Conservation (phyloP, 805 yeast species). For the Blastobotrys parvus region DNA sequence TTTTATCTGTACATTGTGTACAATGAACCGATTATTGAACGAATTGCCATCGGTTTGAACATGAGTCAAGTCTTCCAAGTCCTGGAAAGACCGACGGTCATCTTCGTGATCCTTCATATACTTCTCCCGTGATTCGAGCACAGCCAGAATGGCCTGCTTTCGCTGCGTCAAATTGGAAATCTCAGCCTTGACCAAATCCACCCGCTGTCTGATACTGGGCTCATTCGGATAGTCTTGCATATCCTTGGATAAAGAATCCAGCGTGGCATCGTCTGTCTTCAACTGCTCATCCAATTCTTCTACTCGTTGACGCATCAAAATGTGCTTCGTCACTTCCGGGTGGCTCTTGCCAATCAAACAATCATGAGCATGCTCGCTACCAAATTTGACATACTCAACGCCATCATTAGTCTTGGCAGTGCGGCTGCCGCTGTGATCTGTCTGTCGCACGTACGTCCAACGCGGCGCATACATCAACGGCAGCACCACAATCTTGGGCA, state of each 20-base stretch:
- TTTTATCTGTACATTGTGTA: conserved; percentile 64
- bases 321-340: conserved; percentile 23
- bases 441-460: conserved; percentile 61
- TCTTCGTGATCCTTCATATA: neutral
- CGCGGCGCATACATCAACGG: conserved; percentile 64
- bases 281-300: conserved; percentile 25
- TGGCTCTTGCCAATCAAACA: conserved; percentile 39
- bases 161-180: conserved; percentile 15
- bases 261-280: conserved; percentile 24
- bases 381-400: conserved; percentile 37
- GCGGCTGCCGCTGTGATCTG: conserved; percentile 32
- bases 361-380: conserved; percentile 48
- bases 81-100: conserved; percentile 9
- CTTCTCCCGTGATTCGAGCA: neutral
- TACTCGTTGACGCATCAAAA: conserved; percentile 21
- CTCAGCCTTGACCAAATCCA: conserved; percentile 11
- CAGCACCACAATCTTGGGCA: conserved; percentile 37
- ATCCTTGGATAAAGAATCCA: conserved; percentile 25
- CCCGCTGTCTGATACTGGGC: conserved; percentile 11
- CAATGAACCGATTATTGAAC: conserved; percentile 60
- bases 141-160: conserved; percentile 6
- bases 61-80: conserved; percentile 15
- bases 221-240: conserved; percentile 17
- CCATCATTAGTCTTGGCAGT: conserved; percentile 14
- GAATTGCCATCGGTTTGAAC: conserved; percentile 10